These are phyloP conservation scores for Septoria linicola DNA, from an alignment of 2,329 filamentous ascomycete genomes.

Conservation along the genomic window DNA sequence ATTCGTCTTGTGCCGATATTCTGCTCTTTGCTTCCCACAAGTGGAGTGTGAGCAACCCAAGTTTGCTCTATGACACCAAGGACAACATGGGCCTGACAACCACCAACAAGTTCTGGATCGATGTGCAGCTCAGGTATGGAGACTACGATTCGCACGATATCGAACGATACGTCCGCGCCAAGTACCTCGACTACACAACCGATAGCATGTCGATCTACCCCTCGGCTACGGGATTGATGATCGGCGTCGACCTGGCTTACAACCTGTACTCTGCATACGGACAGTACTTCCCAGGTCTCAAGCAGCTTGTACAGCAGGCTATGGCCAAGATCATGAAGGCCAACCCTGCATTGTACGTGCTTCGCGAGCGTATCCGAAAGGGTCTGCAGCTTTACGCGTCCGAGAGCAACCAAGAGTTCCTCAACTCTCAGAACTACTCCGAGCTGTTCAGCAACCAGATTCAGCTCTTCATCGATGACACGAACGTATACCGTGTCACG, in stretches of 20 bases:
- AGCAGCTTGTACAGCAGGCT: constrained; percentile 91
- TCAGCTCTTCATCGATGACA: constrained; percentile 98
- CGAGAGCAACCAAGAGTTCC: constrained; percentile 97
- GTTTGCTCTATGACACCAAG: constrained; percentile 92
- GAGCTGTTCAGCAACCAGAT: constrained; percentile 99
- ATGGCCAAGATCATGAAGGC: constrained; percentile 99
- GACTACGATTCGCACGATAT: constrained; percentile 99
- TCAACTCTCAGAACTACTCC: constrained; percentile 99
- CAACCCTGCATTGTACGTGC: constrained; percentile 91
- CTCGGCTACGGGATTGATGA: constrained; percentile 94
- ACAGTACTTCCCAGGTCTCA: constrained; percentile 97
- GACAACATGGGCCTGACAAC: constrained; percentile 90
- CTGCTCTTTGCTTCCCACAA: constrained; percentile 96
- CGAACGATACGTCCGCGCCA: constrained; percentile 93
- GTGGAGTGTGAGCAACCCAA: constrained; percentile 95
- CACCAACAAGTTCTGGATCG: constrained; percentile 99
- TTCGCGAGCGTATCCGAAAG: constrained; percentile 97
- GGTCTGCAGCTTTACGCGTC: constrained; percentile 96
- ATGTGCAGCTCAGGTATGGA: constrained; percentile 93
- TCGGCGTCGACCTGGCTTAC: constrained; percentile 95
- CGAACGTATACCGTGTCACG: constrained; percentile 97
- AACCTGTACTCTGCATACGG: constrained; percentile 98
- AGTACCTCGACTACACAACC: constrained; percentile 97
- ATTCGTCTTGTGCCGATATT: constrained; percentile 97
- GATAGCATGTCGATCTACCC: constrained; percentile 99